Evolutionary conservation across 495 filamentous ascomycete species (phyloP).

Genomic region (Penicillium arizonense): DNA sequence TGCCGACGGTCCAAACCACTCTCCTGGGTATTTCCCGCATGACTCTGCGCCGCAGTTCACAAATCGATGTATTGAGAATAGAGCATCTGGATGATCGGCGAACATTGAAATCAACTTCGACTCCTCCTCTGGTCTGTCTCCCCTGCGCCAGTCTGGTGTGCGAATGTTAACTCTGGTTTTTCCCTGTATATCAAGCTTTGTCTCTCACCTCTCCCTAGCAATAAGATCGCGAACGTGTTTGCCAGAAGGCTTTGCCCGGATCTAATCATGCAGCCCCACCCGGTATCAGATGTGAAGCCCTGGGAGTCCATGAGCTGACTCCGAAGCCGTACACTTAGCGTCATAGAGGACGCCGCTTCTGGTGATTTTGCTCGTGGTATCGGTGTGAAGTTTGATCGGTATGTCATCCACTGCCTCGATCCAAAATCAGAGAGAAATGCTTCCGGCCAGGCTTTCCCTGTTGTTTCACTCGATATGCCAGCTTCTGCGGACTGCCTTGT

Average conservation of each 20-base stretch:
- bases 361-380: constrained; percentile 79
- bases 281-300: constrained; percentile 90
- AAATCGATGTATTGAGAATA: constrained; percentile 94
- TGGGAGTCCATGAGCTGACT: constrained; percentile 74
- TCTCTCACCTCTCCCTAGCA: constrained; percentile 70
- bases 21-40: constrained; percentile 91
- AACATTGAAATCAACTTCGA: constrained; percentile 76
- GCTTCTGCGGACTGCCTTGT: neutral
- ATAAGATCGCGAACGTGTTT: constrained; percentile 71
- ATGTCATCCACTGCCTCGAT: constrained; percentile 93
- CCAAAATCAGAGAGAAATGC: constrained; percentile 91
- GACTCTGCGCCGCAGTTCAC: constrained; percentile 82
- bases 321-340: constrained; percentile 80
- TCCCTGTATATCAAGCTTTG: neutral
- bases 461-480: constrained; percentile 22
- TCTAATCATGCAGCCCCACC: constrained; percentile 99
- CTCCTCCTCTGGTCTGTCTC: constrained; percentile 59
- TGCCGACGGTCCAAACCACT: constrained; percentile 99
- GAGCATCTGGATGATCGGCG: constrained; percentile 80
- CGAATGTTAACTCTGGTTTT: constrained; percentile 19
- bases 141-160: constrained; percentile 73
- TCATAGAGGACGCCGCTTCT: constrained; percentile 68
- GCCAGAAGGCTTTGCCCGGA: constrained; percentile 92
- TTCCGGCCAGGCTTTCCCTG: constrained; percentile 70
- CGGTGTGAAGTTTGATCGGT: constrained; percentile 79